Evolutionary conservation across 129 eudicot species (phyloP).

Genomic region (Calendula officinalis): DNA sequence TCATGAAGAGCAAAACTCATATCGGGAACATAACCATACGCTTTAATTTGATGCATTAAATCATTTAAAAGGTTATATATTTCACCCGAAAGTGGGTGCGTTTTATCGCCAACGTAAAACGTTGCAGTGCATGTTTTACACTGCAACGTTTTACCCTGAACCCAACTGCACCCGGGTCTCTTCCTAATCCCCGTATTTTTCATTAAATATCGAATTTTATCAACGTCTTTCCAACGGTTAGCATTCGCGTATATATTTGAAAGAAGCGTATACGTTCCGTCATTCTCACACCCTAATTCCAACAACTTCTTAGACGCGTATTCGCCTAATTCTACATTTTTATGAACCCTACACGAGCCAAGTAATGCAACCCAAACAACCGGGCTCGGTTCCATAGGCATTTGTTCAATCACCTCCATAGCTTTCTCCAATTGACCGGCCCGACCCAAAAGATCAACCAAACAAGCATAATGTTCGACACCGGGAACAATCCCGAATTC

Average conservation of each 20-base stretch:
- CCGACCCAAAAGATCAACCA: constrained; percentile 86
- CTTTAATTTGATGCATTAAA: constrained; percentile 53
- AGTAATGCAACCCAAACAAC: constrained; percentile 77
- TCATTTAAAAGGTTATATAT: constrained; percentile 58
- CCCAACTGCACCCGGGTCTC: constrained; percentile 93
- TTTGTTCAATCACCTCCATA: constrained; percentile 51
- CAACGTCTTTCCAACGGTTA: constrained; percentile 86
- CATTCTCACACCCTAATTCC: constrained; percentile 58
- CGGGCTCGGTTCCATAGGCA: constrained; percentile 85
- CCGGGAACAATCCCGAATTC: constrained; percentile 64
- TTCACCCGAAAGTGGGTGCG: constrained; percentile 56
- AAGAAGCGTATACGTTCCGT: constrained; percentile 80
- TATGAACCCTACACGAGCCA: constrained; percentile 73
- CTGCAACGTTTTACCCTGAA: constrained; percentile 69
- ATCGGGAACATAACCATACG: constrained; percentile 78
- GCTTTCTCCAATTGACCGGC: constrained; percentile 76
- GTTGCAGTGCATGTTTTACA: constrained; percentile 61
- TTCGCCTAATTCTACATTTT: constrained; percentile 81
- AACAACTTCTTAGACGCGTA: constrained; percentile 58
- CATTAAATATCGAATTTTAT: constrained; percentile 56
- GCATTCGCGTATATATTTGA: constrained; percentile 87
- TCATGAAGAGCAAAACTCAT: constrained; percentile 84
- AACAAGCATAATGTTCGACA: constrained; percentile 79
- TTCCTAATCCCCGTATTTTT: constrained; percentile 68
- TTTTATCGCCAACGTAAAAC: constrained; percentile 75